Evolutionary conservation across 108 stramenopile species (phyloP), one percentile per base, ranked within the genome.

Genomic region (Skeletonema tropicum): DNA sequence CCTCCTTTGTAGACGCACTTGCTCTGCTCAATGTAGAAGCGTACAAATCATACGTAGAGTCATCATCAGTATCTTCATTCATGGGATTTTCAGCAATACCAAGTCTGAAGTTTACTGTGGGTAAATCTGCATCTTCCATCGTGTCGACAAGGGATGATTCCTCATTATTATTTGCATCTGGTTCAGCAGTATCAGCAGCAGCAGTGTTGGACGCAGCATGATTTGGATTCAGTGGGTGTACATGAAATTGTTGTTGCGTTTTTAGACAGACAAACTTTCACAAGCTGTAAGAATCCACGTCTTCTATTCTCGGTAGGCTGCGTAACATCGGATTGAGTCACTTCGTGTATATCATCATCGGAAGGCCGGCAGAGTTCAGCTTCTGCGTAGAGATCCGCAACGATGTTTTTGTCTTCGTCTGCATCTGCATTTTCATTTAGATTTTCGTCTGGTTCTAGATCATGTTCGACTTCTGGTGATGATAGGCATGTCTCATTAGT

Each of bases 11-110:
- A 39, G 72, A 64, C 0, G 39, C 65, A 46, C 39, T 41, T 45
- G 70, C 70, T 65, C 46, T 52, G 31, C 72, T 73, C n/a, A 73
- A 35, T 19, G 62, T 73, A 60, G 72, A 73, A 19, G 63, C 63
- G 64, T 64, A 26, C 21, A 64, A 17, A 15, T 73, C 31, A 19
- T 64, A 73, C 30, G 9, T 39, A 15, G 71, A 73, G 38, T 62
- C 62, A 48, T 30, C 52, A 25, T 55, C 52, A 23, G 29, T 25
- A 23, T 19, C 38, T n/a, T 35, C 23, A 49, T 48, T 62, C 17
- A 23, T 65, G 3, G 31, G 29, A 1, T 63, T 10, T 10, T 33
- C 72, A 35, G 41, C 17, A 31, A 49, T 60, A 33, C 26, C 48
- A 23, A 49, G 62, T 21, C 61, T 62, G 61, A 21, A 9, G 0